Percentiles rank a stretch among this genome's conserved stretches.
Conservation (phyloP, 805 yeast genomes). For the Suhomyces vadensis region DNA sequence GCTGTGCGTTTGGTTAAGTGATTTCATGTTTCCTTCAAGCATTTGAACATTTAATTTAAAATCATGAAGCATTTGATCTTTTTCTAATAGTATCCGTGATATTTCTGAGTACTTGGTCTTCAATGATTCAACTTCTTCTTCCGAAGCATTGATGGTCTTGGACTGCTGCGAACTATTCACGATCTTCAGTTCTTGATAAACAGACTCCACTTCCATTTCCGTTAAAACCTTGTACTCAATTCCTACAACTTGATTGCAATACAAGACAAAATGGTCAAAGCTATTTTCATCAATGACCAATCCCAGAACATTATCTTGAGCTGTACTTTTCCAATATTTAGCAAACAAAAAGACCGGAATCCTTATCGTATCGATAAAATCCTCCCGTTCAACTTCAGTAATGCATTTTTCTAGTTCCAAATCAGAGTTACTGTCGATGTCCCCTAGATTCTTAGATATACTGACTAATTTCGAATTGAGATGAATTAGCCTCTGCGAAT, state of each 20-base stretch:
- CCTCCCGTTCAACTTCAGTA: not conserved
- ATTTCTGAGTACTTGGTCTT: not conserved
- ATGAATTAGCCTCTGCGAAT: not conserved
- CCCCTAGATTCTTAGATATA: not conserved
- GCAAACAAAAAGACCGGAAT: not conserved
- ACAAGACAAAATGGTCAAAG: not conserved
- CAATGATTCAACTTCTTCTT: not conserved
- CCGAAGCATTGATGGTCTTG: not conserved
- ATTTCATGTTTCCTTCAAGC: conserved; percentile 44
- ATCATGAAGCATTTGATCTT: conserved; percentile 40
- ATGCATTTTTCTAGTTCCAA: not conserved
- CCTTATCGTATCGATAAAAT: not conserved
- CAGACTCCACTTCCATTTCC: not conserved
- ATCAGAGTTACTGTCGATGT: not conserved
- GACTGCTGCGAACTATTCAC: not conserved
- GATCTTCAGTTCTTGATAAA: not conserved
- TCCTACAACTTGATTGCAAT: not conserved
- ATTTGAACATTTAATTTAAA: conserved; percentile 46
- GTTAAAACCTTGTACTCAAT: not conserved
- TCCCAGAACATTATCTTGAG: not conserved
- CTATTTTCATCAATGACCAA: not conserved
- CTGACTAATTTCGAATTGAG: not conserved
- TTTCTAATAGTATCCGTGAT: conserved; percentile 13
- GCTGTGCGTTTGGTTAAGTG: conserved; percentile 31
- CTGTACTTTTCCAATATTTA: not conserved